Conservation (phyloP, 805 yeast genomes). For the Saturnispora dispora region DNA sequence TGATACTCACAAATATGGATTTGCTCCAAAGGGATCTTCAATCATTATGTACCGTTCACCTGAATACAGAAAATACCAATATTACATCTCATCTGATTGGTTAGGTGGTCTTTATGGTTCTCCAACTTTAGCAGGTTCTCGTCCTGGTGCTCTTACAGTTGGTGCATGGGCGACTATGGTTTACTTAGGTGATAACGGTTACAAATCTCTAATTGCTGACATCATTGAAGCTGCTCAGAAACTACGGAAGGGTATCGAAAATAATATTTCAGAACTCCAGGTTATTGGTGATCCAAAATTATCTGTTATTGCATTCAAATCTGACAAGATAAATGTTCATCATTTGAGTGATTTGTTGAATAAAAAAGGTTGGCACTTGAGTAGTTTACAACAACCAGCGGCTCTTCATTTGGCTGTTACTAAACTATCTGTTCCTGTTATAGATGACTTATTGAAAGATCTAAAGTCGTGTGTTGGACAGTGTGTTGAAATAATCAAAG, state of each 20-base stretch:
- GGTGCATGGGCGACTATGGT: conserved; percentile 97
- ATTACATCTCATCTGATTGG: conserved; percentile 80
- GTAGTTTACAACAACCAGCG: conserved; percentile 79
- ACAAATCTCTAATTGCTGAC: conserved; percentile 51
- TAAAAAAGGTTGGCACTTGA: conserved; percentile 79
- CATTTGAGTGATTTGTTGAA: conserved; percentile 64
- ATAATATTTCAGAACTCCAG: conserved; percentile 47
- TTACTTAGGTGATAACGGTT: conserved; percentile 77
- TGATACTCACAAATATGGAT: conserved; percentile 98
- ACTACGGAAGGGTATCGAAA: conserved; percentile 38
- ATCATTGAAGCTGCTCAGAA: conserved; percentile 59
- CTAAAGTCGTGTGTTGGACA: conserved; percentile 36
- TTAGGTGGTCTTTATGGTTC: conserved; percentile 93
- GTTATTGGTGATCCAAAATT: conserved; percentile 80
- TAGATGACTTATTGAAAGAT: conserved; percentile 50
- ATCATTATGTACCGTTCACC: conserved; percentile 77
- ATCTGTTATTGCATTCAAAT: conserved; percentile 74
- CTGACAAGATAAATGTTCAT: conserved; percentile 57
- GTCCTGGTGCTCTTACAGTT: conserved; percentile 96
- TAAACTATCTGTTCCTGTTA: conserved; percentile 49
- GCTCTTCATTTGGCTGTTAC: conserved; percentile 91
- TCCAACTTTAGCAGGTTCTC: conserved; percentile 91
- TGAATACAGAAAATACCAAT: conserved; percentile 68
- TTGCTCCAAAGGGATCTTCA: conserved; percentile 96
- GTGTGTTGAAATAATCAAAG: conserved; percentile 24